Evolutionary conservation across 352 stramenopile species (phyloP), one percentile per base, ranked within the genome.

Genomic region (Pythium monospermum): DNA sequence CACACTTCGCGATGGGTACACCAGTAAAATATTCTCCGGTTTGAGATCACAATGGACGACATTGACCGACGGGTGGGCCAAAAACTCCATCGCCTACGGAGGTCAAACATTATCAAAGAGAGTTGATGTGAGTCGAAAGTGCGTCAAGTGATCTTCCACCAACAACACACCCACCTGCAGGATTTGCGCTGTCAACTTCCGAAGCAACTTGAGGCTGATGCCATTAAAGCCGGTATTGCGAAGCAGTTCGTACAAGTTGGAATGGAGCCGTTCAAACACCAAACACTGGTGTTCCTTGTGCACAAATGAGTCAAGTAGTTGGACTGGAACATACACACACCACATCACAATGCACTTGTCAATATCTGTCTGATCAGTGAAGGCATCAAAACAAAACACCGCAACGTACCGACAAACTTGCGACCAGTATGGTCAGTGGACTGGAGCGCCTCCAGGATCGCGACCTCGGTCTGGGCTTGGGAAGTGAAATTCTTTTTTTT

Each of bases 41-140:
- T 99, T 99, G 21, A 99, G 76, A 76, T 99, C 97, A 69, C 96
- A 99, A 70, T 99, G 97, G 48, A 99, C 98, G 28, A 99, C 87
- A 60, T 98, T 94, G 18, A 99, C 86, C 44, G 94, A 85, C 0
- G 82, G 78, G 26, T 92, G 73, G 13, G 87, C 75, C 44, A 98
- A 70, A 48, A 94, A 98, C 27, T 86, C 73, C 25, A 98, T 68
- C 4, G 73, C 85, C 57, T 83, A 33, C 15, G 46, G n/a, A n/a
- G n/a, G n/a, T n/a, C n/a, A n/a, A n/a, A n/a, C n/a, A n/a, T n/a
- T n/a, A n/a, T n/a, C n/a, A n/a, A n/a, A n/a, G n/a, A n/a, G n/a
- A n/a, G n/a, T n/a, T n/a, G n/a, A n/a, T n/a, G n/a, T n/a, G n/a
- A n/a, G n/a, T n/a, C n/a, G n/a, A n/a, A n/a, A n/a, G n/a, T n/a